Conservation (phyloP, 768 basidiomycete species). For the Psilocybe azurescens region DNA sequence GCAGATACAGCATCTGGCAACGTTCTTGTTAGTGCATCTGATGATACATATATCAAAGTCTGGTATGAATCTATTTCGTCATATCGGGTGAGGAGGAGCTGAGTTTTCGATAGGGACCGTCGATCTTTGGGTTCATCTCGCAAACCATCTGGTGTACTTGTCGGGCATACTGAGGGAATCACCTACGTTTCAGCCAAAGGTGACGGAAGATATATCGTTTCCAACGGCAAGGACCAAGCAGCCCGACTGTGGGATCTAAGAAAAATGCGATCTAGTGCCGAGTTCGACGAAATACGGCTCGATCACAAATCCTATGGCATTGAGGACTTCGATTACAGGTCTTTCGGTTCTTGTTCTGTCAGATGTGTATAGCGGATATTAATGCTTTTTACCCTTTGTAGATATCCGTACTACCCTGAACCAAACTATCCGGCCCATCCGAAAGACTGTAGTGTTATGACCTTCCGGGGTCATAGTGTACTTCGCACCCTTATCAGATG, state of each 20-base stretch:
- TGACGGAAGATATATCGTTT: constrained; percentile 93
- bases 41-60: constrained; percentile 93
- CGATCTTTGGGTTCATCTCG: constrained; percentile 57
- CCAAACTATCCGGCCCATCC: constrained; percentile 74
- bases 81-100: constrained; percentile 34
- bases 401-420: constrained; percentile 70
- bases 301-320: constrained; percentile 58
- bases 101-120: constrained; percentile 47
- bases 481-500: constrained; percentile 93
- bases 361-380: not conserved
- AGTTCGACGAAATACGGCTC: constrained; percentile 61
- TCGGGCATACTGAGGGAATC: constrained; percentile 96
- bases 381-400: constrained; percentile 27
- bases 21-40: constrained; percentile 92
- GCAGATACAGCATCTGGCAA: constrained; percentile 94
- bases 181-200: constrained; percentile 96
- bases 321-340: constrained; percentile 83
- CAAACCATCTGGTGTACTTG: constrained; percentile 90
- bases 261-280: constrained; percentile 81
- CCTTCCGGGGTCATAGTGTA: constrained; percentile 91
- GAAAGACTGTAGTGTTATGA: constrained; percentile 93
- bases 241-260: constrained; percentile 93
- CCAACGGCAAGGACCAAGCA: constrained; percentile 96
- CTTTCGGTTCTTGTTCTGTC: constrained; percentile 22
- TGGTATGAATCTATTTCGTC: constrained; percentile 68